Base-by-base conservation (phyloP, 139 green algal species). In the Picocystis salinarum region DNA sequence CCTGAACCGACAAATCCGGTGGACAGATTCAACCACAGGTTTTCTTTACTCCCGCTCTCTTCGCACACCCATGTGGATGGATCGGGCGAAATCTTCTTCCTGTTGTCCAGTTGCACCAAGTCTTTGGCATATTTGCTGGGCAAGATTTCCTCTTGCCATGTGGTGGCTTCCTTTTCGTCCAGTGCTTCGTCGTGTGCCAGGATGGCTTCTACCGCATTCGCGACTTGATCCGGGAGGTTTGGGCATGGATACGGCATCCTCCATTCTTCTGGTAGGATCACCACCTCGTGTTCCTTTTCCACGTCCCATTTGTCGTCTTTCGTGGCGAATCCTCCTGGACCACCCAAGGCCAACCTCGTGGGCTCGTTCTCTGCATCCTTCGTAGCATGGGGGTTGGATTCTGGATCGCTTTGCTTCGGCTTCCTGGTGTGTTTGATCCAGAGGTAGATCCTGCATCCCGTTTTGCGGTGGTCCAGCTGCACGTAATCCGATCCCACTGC, bases 11-110 rank as follows among this genome's bases (percentile, higher is more conserved):
- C 92, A 65, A 72, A 70, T 12, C 88, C 88, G 11, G 79, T 90
- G 17, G 70, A 81, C 27, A 99, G 68, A 66, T 99, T 99, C 24
- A 99, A 73, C 88, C 88, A 99, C 48, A 99, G 69, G 69, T 99
- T 99, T 34, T 92, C 80, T 0, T 39, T 77, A 37, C 31, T 37
- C 31, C 31, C 31, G 31, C 31, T 37, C 45, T 87, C 79, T 19
- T 85, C 76, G 55, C 88, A 98, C 48, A 59, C 54, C 88, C 88
- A 98, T 54, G 78, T 64, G 2, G 41, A 53, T 6, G 82, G 77
- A 52, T 87, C 67, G 19, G 65, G 67, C 33, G 65, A 63, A 12
- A 95, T 79, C 46, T 62, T 71, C n/a, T 68, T 52, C 5, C 62
- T 25, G 31, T 48, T 69, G 25, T 69, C 34, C 49, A 92, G 66